Evolutionary conservation across 148 eudicot species (phyloP), one percentile per base, ranked within the genome.

Genomic region (Spergularia bocconei): DNA sequence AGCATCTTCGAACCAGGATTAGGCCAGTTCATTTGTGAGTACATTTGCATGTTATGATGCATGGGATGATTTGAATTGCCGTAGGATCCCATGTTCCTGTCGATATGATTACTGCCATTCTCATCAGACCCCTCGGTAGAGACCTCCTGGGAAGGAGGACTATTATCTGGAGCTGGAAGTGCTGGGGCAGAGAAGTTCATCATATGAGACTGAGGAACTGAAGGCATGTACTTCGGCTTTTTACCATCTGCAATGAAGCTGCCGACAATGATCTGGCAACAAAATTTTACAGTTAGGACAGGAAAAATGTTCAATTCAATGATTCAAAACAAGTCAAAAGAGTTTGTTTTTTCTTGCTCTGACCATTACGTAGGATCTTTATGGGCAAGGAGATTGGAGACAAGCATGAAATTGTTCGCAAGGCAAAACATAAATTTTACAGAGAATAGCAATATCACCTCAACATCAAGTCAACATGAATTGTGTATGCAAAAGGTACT

Each of bases 201-300:
- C 77, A 83, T 71, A 63, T 80, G 79, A 36, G 85, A 78, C 10
- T 82, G 78, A 5, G 85, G 79, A 5, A 82, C 82, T 71, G 97
- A 71, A n/a, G 87, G 91, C 82, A 84, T 84, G 29, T 89, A 83
- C 82, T 92, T 95, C 8, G 88, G 78, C 75, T 89, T 95, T 69
- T 92, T 92, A 58, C 89, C 91, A 23, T 90, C 93, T 10, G 91
- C 90, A 68, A 92, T 84, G 80, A 92, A 92, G 90, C 96, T 95
- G 21, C 97, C 99, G 39, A 90, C 94, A 6, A 95, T 82, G 52
- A 94, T 90, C 98, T 92, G 87, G 72, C 10, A 67, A 76, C 29
- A 36, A 44, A 56, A 39, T 19, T 72, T 68, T 8, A 61, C 67
- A 14, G 74, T 81, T 33, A 80, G 71, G 57, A 29, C 23, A 36